Conservation (phyloP, 306 rosid species). For the Trichosanthes truncata region DNA sequence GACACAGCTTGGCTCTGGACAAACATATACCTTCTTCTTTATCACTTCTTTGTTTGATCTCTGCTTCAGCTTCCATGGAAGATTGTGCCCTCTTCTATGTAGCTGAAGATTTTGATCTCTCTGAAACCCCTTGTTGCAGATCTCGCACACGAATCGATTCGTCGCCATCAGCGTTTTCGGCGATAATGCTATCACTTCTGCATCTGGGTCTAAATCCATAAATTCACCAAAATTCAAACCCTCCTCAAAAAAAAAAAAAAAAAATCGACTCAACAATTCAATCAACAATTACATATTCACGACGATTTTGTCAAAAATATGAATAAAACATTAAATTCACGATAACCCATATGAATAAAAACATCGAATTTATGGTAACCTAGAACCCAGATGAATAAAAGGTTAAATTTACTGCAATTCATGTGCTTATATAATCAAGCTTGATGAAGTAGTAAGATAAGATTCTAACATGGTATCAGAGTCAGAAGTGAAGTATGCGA, state of each 20-base stretch:
- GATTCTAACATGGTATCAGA: not conserved
- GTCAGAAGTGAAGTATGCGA: not conserved
- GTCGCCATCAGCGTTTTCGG: constrained; percentile 17
- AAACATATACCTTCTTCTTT: constrained; percentile 17
- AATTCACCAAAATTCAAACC: not conserved
- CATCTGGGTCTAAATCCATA: constrained; percentile 18
- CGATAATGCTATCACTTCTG: constrained; percentile 19
- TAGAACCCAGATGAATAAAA: not conserved
- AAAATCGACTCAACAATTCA: too few relatives aligned
- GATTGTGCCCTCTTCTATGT: constrained; percentile 19
- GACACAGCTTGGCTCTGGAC: constrained; percentile 15
- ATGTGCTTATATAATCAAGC: too few relatives aligned
- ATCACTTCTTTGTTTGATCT: constrained; percentile 17
- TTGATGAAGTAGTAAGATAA: too few relatives aligned
- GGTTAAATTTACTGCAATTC: too few relatives aligned
- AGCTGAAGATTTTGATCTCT: constrained; percentile 19
- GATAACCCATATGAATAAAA: not conserved
- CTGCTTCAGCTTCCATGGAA: constrained; percentile 21
- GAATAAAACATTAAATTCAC: not conserved
- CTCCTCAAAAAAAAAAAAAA: too few relatives aligned
- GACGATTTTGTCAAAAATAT: too few relatives aligned
- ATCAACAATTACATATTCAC: too few relatives aligned
- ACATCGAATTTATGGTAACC: not conserved
- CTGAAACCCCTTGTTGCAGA: constrained; percentile 22
- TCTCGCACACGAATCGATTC: constrained; percentile 16